Evolutionary conservation across 164 flowering plant species (phyloP).

Genomic region (Vitis vinifera): ASM3070453v1 NC_081811.1:27332501-27333000

Average conservation of each 20-base stretch:
- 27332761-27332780: slow-evolving; percentile 3
- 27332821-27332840: slow-evolving; percentile 99
- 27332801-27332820: slow-evolving; percentile 78
- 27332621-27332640: not conserved
- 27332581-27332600: too few relatives aligned
- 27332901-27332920: slow-evolving; percentile 54
- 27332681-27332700: not conserved
- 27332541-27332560: too few relatives aligned
- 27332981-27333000: too few relatives aligned
- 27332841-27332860: slow-evolving; percentile 97
- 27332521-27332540: too few relatives aligned
- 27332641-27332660: not conserved
- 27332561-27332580: too few relatives aligned
- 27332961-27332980: too few relatives aligned
- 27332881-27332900: slow-evolving; percentile 95
- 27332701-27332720: not conserved
- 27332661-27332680: not conserved
- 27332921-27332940: not conserved
- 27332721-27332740: not conserved
- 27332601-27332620: too few relatives aligned
- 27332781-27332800: slow-evolving; percentile 34
- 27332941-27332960: too few relatives aligned
- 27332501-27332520: too few relatives aligned
- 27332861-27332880: slow-evolving; percentile 93
- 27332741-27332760: not conserved